phyloP scores from a whole-genome alignment of 2,329 filamentous ascomycete species.

The Leptographium galeiforme region DNA sequence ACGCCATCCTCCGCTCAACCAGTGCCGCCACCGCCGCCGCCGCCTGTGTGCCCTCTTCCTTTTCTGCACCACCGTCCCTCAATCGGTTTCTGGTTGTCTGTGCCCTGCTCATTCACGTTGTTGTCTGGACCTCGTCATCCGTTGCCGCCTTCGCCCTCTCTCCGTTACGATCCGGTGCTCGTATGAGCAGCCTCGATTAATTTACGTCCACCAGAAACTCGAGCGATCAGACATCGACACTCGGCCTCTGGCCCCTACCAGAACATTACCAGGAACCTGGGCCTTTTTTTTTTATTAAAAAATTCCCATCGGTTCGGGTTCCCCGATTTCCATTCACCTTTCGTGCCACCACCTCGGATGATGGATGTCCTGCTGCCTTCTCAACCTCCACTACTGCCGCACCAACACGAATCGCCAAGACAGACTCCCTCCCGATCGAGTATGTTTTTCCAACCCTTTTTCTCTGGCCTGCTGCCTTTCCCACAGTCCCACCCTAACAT shows the following conservation, averaged over 20 bases:
- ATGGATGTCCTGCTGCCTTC: conserved; percentile 53
- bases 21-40: not conserved
- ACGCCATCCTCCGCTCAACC: not conserved
- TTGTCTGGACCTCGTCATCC: not conserved
- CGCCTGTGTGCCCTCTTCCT: not conserved
- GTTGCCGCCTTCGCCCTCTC: not conserved
- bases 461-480: not conserved
- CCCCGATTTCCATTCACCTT: not conserved
- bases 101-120: not conserved
- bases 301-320: not conserved
- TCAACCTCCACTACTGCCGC: conserved; percentile 45
- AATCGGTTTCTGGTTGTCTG: not conserved
- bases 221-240: not conserved
- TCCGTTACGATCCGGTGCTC: not conserved
- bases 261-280: not conserved
- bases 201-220: not conserved
- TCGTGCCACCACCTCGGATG: conserved; percentile 8
- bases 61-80: not conserved
- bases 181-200: not conserved
- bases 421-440: conserved; percentile 41
- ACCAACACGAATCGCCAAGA: conserved; percentile 42
- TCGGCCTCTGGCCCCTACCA: not conserved
- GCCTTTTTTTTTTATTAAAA: not conserved
- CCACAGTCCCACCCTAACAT: not conserved
- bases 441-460: conserved; percentile 23